These are phyloP conservation scores for Cercospora berteroae DNA, from an alignment of 2,329 filamentous ascomycete genomes.

Conservation along the genomic window DNA sequence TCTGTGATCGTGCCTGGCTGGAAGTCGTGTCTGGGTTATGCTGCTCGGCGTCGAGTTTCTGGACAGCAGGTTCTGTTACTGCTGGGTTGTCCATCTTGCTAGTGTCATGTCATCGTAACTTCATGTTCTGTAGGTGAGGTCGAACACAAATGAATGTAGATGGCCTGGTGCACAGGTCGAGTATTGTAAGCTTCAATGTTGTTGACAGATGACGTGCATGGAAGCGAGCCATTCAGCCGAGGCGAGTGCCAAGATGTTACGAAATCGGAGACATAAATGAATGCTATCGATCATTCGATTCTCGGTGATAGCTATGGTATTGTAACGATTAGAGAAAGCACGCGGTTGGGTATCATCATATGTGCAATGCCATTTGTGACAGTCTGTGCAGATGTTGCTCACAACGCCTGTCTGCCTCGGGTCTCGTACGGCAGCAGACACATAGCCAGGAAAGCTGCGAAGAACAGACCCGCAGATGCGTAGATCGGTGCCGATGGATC, in stretches of 20 bases:
- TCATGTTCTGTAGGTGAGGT: neutral
- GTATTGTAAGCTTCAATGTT: neutral
- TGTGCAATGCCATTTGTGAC: neutral
- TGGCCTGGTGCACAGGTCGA: neutral
- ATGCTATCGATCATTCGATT: neutral
- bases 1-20: neutral
- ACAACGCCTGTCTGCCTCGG: conserved; percentile 44
- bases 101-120: neutral
- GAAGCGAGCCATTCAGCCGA: neutral
- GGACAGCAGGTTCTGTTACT: neutral
- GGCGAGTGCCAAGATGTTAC: neutral
- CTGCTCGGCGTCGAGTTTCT: conserved; percentile 2
- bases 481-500: conserved; percentile 46
- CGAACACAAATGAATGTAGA: neutral
- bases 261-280: neutral
- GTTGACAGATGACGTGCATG: neutral
- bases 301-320: neutral
- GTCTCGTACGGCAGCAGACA: conserved; percentile 46
- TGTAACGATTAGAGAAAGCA: neutral
- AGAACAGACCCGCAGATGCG: conserved; percentile 44
- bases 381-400: conserved; percentile 7
- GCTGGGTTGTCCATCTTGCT: conserved; percentile 10
- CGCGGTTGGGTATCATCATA: neutral
- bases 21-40: neutral
- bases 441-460: conserved; percentile 46